Base-by-base conservation (phyloP, 163 green algal genomes). In the Prototheca wickerhamii region DNA sequence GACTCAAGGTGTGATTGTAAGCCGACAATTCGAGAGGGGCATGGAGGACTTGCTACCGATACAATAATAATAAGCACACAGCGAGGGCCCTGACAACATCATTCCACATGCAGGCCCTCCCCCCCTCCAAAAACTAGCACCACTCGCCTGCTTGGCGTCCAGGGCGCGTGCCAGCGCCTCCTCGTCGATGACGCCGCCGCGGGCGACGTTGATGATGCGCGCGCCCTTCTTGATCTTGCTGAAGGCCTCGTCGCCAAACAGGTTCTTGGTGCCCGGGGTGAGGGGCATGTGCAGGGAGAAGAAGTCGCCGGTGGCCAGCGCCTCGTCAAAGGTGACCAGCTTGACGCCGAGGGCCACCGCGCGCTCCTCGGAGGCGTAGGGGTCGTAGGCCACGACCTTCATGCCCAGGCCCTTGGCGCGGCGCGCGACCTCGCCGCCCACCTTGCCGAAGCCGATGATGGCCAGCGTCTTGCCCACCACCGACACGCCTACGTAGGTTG, bases 261-360 rank as follows among this genome's bases (percentile, higher is more conserved):
- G 81, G 71, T 87, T 80, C 76, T 95, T 90, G 54, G 92, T 98
- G 56, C 74, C 63, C 49, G 86, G 80, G 7, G 89, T 96, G 30
- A 98, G 80, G 4, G 92, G 92, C 90, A 95, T 98, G 84, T 98
- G 92, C 58, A 98, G 84, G 21, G 88, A 95, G 66, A 97, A 90
- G 79, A 98, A 98, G 82, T 98, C 92, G 25, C 65, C 61, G 51
- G 12, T 52, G 20, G 61, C 63, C 33, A 98, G 74, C 0, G 88
- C 88, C 56, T 95, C 88, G 51, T 95, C 84, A 42, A 95, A 79
- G 33, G 68, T 61, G 18, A 95, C 84, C 23, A 96, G 81, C 46
- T 69, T 67, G 37, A 94, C 87, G 21, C 80, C 79, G 35, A 81
- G 64, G 12, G 82, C 81, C 12, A 76, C 68, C 3, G 85, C 89